Evolutionary conservation across 78 protist genomes (phyloP).

Genomic region (Dictyostelium intermedium): DNA sequence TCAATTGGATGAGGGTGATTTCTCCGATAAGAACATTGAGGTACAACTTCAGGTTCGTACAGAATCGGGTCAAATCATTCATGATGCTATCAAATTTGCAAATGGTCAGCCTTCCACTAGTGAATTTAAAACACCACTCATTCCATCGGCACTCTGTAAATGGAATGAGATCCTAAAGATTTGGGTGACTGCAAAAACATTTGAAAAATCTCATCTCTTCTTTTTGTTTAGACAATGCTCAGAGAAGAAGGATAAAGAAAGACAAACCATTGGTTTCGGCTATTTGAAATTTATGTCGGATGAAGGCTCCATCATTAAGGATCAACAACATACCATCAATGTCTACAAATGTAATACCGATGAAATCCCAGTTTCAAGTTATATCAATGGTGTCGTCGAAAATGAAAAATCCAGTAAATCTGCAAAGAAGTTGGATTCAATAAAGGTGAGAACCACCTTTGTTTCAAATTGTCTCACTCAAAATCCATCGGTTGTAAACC

Average conservation of each 20-base stretch:
- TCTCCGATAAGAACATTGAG: conserved; percentile 72
- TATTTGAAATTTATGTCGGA: conserved; percentile 25
- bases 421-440: conserved; percentile 18
- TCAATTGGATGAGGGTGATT: conserved; percentile 68
- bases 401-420: neutral
- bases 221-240: conserved; percentile 42
- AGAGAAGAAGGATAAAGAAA: conserved; percentile 67
- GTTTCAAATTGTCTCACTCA: conserved; percentile 66
- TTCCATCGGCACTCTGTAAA: neutral
- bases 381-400: conserved; percentile 56
- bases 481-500: conserved; percentile 44
- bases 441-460: conserved; percentile 29
- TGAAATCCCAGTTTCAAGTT: conserved; percentile 31
- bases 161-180: conserved; percentile 44
- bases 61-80: conserved; percentile 21
- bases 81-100: conserved; percentile 64
- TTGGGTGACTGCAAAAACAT: conserved; percentile 58
- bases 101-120: conserved; percentile 46
- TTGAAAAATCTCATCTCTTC: conserved; percentile 39
- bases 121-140: conserved; percentile 40
- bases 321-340: conserved; percentile 23
- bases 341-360: neutral
- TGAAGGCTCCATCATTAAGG: conserved; percentile 50
- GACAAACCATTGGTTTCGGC: conserved; percentile 45
- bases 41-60: conserved; percentile 27